Evolutionary conservation across 2,329 filamentous ascomycete genomes (phyloP), one percentile per base, ranked within the genome.

Genomic region (Pestalotiopsis fici): DNA sequence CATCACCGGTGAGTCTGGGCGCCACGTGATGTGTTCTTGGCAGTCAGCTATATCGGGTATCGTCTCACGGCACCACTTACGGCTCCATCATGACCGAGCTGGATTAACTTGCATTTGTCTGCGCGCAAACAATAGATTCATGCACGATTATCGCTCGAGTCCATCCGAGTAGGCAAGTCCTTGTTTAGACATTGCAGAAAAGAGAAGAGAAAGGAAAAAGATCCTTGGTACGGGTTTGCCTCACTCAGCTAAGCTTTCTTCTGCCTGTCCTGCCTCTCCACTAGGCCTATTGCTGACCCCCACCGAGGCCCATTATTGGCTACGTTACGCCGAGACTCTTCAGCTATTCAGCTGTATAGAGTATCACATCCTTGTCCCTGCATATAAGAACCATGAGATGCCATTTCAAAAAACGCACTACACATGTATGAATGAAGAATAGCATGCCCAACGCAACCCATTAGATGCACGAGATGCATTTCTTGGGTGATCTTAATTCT

Each of bases 1-100:
- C 11, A 35, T 35, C 11, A 21, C 5, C n/a, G 43, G 18, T 50
- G n/a, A 18, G 18, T 50, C 43, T 50, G 3, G 28, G 55, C 28
- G 4, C 55, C 55, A 59, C 15, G 55, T 21, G 28, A 15, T 31
- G n/a, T n/a, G 15, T 27, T 57, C 59, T 63, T 63, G 60, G 60
- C 60, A 50, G n/a, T 63, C 60, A 63, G 60, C 60, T 63, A 63
- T 63, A 63, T 43, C 60, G 60, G 27, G 60, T 28, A 47, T n/a
- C 21, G 18, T 23, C 7, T 50, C 5, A 6, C 43, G 11, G 31
- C 31, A 11, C 31, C 31, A 35, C 31, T 11, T 7, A 23, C 43
- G 43, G 3, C 43, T n/a, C 9, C 4, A 50, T 50, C n/a, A 23
- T 59, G 15, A 25, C 23, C 13, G 3, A 12, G 15, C 55, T 27